Base-by-base conservation (phyloP, 179 eudicot species). In the Silene vulgaris region DNA sequence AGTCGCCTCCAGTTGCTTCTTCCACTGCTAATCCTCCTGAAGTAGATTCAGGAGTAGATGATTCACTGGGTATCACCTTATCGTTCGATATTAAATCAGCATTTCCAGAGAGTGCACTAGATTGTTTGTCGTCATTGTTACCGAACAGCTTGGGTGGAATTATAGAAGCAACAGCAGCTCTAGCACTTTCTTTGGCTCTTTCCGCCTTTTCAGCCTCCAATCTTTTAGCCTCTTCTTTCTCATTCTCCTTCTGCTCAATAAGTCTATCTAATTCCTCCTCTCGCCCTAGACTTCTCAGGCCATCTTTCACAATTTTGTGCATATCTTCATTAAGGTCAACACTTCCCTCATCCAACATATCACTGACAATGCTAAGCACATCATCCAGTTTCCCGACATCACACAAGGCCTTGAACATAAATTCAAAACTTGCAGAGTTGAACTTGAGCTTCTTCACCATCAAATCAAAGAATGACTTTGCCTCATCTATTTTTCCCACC, bases 381-480 rank as follows among this genome's bases (percentile, higher is more conserved):
- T 87, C 97, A 74, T 90, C 94, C 8, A 87, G 77, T 82, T 82
- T 90, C 67, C 94, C 91, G 5, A 60, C 82, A 62, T 85, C 91
- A 82, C 88, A 91, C 69, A 94, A 78, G 0, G 94, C 84, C 81
- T 89, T 87, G 83, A 90, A 89, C 78, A 94, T 87, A 60, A 84
- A 87, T 70, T 92, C 89, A 79, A 87, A 92, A 66, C 91, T 87
- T 26, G 86, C 88, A 76, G 86, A 88, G 76, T 90, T 91, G 88
- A 91, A 90, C 85, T 86, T 92, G 68, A 94, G 86, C 81, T 94
- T 92, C 62, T 88, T 81, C 78, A 90, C 94, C 98, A 93, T 94
- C 82, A 89, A 57, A 72, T 94, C 98, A 26, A 90, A 94, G 73
- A 88, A 92, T 0, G 88, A 89, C 77, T 92, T 90, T 4, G 98